Percentiles rank a stretch among this genome's conserved stretches.
phyloP scores from a whole-genome alignment of 441 rosid species.

The Geranium incanum region DNA sequence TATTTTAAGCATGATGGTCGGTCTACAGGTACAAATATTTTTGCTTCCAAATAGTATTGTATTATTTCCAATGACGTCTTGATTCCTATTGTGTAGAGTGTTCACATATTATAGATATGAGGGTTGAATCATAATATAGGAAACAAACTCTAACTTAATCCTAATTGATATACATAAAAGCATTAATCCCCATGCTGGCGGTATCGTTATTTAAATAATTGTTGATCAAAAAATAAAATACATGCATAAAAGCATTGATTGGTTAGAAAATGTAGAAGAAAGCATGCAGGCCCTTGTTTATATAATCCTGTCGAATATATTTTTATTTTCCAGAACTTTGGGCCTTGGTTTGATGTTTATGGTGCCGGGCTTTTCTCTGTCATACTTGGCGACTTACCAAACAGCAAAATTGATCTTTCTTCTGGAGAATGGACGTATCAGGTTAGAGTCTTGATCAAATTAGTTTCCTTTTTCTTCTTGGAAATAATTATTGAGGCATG shows the following conservation, averaged over 20 bases:
- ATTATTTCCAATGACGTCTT: too few relatives aligned
- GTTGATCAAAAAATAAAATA: too few relatives aligned
- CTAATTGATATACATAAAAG: too few relatives aligned
- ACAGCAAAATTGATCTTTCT: slow-evolving; percentile 31
- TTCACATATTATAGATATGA: too few relatives aligned
- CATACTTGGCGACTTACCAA: slow-evolving; percentile 22
- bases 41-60: slow-evolving; percentile 4
- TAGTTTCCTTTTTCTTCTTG: neutral
- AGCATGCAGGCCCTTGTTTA: neutral
- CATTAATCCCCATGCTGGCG: too few relatives aligned
- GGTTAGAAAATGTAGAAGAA: neutral
- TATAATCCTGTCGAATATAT: neutral
- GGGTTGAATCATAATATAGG: too few relatives aligned
- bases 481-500: neutral
- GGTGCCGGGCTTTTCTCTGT: slow-evolving; percentile 51
- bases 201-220: too few relatives aligned
- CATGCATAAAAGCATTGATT: too few relatives aligned
- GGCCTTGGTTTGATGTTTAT: slow-evolving; percentile 57
- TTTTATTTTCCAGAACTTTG: slow-evolving; percentile 39
- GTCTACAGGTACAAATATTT: slow-evolving; percentile 17
- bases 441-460: slow-evolving; percentile 27
- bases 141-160: too few relatives aligned
- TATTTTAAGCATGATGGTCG: slow-evolving; percentile 19
- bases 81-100: too few relatives aligned
- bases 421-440: slow-evolving; percentile 50